Conservation (phyloP, 2,329 filamentous ascomycete species). For the Nigrospora sphaerica region DNA sequence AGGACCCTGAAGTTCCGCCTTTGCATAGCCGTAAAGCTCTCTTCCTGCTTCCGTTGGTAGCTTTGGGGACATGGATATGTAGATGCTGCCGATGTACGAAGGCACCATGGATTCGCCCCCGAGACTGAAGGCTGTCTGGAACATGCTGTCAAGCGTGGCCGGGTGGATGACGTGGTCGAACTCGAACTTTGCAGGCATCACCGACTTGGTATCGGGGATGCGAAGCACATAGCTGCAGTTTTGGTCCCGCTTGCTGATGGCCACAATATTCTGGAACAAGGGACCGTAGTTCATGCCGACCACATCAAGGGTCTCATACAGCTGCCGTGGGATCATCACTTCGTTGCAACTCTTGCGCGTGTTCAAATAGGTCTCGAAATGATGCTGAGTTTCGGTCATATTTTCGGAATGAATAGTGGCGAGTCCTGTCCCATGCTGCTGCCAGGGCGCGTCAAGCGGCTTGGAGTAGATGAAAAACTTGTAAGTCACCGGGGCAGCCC, state of each 20-base stretch:
- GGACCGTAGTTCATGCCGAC: conserved; percentile 46
- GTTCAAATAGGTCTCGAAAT: conserved; percentile 10
- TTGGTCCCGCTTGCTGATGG: conserved; percentile 22
- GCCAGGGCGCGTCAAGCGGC: conserved; percentile 29
- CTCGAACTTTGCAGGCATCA: conserved; percentile 47
- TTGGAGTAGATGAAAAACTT: conserved; percentile 42
- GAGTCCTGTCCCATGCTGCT: conserved; percentile 28
- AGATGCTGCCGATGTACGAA: conserved; percentile 35
- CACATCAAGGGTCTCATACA: conserved; percentile 43
- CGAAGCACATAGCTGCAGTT: conserved; percentile 29
- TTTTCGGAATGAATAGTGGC: neutral
- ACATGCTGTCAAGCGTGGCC: conserved; percentile 47
- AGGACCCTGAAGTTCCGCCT: conserved; percentile 24
- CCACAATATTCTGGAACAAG: conserved; percentile 39
- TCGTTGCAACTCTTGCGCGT: conserved; percentile 20
- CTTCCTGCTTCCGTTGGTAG: conserved; percentile 22
- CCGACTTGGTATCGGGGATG: conserved; percentile 40
- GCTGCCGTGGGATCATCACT: conserved; percentile 31
- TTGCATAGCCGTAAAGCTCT: conserved; percentile 34
- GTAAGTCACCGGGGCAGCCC: conserved; percentile 8
- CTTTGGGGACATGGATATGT: conserved; percentile 28
- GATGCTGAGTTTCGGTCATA: conserved; percentile 6
- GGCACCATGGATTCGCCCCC: conserved; percentile 41
- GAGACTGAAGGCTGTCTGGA: conserved; percentile 44
- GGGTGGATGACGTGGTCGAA: conserved; percentile 51